phyloP scores from a whole-genome alignment of 306 rosid species.

The Pyrus communis region DNA sequence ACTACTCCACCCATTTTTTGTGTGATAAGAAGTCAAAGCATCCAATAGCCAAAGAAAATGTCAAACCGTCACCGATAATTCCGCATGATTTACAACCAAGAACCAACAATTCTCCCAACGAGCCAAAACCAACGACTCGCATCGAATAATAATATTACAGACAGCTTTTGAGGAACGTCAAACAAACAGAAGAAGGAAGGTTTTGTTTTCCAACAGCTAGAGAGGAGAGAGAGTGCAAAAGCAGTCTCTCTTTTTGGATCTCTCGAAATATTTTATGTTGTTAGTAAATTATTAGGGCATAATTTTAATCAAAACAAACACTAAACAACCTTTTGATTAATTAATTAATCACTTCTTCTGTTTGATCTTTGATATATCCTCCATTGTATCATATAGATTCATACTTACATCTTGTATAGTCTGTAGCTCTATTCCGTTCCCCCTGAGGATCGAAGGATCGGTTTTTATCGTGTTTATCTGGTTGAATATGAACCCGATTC shows the following conservation, averaged over 20 bases:
- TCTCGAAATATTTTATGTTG: constrained; percentile 1
- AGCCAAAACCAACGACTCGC: constrained; percentile 28
- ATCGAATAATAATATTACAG: constrained; percentile 14
- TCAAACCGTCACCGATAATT: constrained; percentile 53
- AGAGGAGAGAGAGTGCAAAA: constrained; percentile 23
- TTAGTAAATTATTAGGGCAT: not conserved
- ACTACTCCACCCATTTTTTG: not conserved
- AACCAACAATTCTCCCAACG: constrained; percentile 22
- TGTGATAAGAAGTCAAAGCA: constrained; percentile 1
- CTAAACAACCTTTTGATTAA: not conserved
- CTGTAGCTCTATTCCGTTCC: constrained; percentile 2
- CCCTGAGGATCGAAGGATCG: not conserved
- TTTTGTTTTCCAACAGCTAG: not conserved
- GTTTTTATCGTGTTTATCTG: constrained; percentile 4
- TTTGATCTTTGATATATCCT: constrained; percentile 5
- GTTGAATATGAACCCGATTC: constrained; percentile 30
- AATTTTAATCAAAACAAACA: not conserved
- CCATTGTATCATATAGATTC: not conserved
- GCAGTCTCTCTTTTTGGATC: constrained; percentile 53
- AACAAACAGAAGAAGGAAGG: not conserved
- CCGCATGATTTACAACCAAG: constrained; percentile 41
- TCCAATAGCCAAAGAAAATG: constrained; percentile 40
- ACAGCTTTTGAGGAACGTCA: constrained; percentile 5
- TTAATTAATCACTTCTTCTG: not conserved
- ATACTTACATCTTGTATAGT: not conserved